Evolutionary conservation across 495 filamentous ascomycete species (phyloP).

Genomic region (Mytilinidion resinicola): DNA sequence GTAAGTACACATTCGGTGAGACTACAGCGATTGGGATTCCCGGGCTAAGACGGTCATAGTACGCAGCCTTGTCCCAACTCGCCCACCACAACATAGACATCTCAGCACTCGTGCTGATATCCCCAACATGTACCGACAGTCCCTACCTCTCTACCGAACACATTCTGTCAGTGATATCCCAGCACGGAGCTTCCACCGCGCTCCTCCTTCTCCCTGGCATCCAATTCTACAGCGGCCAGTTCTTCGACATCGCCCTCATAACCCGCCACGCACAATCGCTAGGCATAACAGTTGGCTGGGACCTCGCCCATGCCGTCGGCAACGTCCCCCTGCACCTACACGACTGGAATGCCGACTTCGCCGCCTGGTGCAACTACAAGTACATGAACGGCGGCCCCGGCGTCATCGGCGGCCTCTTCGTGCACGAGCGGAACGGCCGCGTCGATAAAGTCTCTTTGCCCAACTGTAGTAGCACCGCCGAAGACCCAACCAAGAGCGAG

Average conservation of each 20-base stretch:
- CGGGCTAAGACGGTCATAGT: not conserved
- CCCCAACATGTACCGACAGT: conserved; percentile 5
- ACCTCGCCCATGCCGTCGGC: conserved; percentile 89
- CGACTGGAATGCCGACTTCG: conserved; percentile 93
- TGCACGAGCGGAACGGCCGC: conserved; percentile 67
- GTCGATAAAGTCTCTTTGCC: conserved; percentile 41
- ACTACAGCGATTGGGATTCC: too few species aligned
- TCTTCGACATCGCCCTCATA: conserved; percentile 79
- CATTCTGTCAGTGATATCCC: conserved; percentile 64
- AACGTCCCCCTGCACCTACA: conserved; percentile 81
- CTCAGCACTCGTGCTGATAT: conserved; percentile 16
- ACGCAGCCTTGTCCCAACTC: conserved; percentile 24
- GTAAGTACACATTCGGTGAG: conserved; percentile 35
- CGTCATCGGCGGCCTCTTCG: conserved; percentile 77
- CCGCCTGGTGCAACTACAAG: conserved; percentile 97
- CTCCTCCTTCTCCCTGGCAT: conserved; percentile 82
- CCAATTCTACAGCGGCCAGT: conserved; percentile 92
- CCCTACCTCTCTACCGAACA: conserved; percentile 22
- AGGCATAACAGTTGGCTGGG: conserved; percentile 82
- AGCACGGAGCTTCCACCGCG: conserved; percentile 69
- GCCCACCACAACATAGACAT: conserved; percentile 21
- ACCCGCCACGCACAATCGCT: conserved; percentile 70
- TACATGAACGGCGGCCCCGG: conserved; percentile 92
- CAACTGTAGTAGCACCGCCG: not conserved
- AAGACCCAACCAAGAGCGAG: not conserved